phyloP scores from a whole-genome alignment of 148 eudicot genomes.

The Fagopyrum esculentum region DNA sequence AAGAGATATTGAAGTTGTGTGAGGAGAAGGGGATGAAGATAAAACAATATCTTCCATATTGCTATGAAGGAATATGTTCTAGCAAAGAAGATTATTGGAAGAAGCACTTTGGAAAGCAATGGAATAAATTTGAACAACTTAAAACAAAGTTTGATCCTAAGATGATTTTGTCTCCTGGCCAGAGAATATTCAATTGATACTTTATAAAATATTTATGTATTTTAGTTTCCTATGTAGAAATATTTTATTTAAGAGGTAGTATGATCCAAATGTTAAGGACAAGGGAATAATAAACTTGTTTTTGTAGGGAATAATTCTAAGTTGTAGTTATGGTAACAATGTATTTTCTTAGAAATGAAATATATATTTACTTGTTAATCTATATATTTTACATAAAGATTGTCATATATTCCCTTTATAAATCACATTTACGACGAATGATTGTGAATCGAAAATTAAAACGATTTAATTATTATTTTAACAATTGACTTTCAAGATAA shows the following conservation, averaged over 20 bases:
- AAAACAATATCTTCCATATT: slow-evolving; percentile 79
- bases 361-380: too few species aligned
- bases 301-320: neutral
- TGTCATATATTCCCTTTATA: neutral
- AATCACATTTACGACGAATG: too few species aligned
- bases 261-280: neutral
- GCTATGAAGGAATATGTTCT: neutral
- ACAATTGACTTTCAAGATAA: too few species aligned
- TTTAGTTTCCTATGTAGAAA: too few species aligned
- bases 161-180: slow-evolving; percentile 79
- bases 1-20: slow-evolving; percentile 45
- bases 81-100: slow-evolving; percentile 53
- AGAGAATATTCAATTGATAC: slow-evolving; percentile 49
- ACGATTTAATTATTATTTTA: too few species aligned
- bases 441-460: too few species aligned
- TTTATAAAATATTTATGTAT: too few species aligned
- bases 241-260: too few species aligned
- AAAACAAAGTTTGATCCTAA: slow-evolving; percentile 74
- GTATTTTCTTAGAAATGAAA: too few species aligned
- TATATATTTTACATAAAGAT: neutral
- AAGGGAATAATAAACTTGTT: neutral
- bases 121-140: slow-evolving; percentile 46
- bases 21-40: slow-evolving; percentile 41
- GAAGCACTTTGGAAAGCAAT: slow-evolving; percentile 67
- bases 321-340: neutral